Percentiles rank a stretch among this genome's conserved stretches.
Conservation (phyloP, 345 rosid genomes). For the Brassica napus region DNA sequence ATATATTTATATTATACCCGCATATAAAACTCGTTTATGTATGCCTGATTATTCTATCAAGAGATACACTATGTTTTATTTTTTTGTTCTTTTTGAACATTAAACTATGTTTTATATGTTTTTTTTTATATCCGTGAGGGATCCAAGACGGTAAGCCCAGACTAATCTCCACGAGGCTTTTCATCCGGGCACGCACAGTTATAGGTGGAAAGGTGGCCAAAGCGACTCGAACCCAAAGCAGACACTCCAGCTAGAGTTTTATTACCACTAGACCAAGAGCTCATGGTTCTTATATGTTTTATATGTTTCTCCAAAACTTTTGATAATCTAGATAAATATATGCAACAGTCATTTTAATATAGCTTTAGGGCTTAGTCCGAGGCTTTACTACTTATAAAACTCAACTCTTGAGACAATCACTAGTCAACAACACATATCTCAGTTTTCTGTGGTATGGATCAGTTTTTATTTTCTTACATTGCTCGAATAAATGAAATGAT, state of each 20-base stretch:
- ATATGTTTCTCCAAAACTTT: slow-evolving; percentile 5
- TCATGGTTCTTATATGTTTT: no score
- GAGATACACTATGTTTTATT: not conserved
- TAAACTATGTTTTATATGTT: not conserved
- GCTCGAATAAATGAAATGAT: not conserved
- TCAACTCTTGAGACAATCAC: not conserved
- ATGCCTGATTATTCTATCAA: not conserved
- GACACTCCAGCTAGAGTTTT: no score
- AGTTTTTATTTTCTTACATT: not conserved
- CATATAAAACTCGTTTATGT: not conserved
- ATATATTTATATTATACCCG: not conserved
- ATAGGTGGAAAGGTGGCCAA: no score
- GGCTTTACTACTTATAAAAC: not conserved
- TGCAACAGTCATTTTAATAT: not conserved
- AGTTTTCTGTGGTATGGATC: not conserved
- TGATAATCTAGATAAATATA: not conserved
- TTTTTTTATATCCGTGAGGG: not conserved
- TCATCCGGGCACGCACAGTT: no score
- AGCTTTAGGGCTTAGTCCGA: not conserved
- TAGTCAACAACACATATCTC: not conserved
- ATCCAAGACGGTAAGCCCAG: no score
- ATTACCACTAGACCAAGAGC: no score
- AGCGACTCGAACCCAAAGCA: no score
- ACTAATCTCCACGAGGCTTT: no score
- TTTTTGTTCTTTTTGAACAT: no score